Evolutionary conservation across 352 stramenopile genomes (phyloP), one percentile per base, ranked within the genome.

Genomic region (Phytophthora nicotianae): DNA sequence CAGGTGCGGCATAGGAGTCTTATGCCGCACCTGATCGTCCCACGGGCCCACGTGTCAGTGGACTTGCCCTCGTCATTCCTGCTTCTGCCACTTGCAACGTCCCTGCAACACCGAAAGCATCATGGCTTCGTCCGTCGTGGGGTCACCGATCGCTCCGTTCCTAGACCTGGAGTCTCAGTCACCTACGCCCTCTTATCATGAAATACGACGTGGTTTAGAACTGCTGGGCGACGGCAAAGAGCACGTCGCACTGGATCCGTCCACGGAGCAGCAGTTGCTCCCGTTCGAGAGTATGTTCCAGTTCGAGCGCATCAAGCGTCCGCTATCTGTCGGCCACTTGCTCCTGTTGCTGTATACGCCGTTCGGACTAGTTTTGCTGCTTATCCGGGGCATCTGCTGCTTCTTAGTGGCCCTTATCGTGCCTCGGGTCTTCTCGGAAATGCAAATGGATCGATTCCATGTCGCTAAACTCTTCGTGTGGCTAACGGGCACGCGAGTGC

Each of bases 211-310:
- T 16, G 72, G 54, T 8, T 50, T 83, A 16, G 54, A 72, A 42
- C 32, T 75, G 50, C 56, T 83, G 11, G 64, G 68, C 11, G 70
- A 77, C 24, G 56, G 61, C 42, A 73, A 58, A 51, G 50, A 23
- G 26, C 46, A 57, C 23, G 53, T 58, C 32, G 50, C 57, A 45
- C 52, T 75, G 6, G 72, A 81, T 46, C 56, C 51, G 13, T 52
- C 61, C 17, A 72, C 70, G 0, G 62, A 81, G 56, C 58, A 73
- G 49, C 62, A 77, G 41, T 56, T 83, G 11, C 45, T 61, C 5
- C 75, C 75, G 9, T 81, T 83, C 45, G 57, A 62, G 59, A 72
- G 50, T 62, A 89, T 91, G 79, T 89, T 88, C 68, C 82, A 89
- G 63, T 83, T 89, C 50, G 68, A 87, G 57, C 80, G 80, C 37